phyloP scores from a whole-genome alignment of 2,329 filamentous ascomycete genomes.

The Rhinocladiella similis region DNA sequence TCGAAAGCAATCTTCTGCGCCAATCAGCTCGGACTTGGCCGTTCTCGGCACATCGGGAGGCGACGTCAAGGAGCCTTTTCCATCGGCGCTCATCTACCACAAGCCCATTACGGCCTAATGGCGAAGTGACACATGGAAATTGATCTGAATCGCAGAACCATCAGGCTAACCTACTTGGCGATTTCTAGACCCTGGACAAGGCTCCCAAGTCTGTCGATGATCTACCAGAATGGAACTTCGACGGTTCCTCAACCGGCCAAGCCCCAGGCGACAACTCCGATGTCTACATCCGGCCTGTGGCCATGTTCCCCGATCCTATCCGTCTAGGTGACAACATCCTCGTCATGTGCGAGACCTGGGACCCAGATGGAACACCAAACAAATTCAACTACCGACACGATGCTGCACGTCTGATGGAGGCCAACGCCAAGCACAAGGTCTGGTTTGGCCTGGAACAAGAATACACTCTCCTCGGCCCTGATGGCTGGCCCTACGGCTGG shows the following conservation, averaged over 20 bases:
- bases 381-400: constrained; percentile 98
- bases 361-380: constrained; percentile 91
- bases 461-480: constrained; percentile 86
- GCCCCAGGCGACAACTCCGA: constrained; percentile 95
- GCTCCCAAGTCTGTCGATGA: constrained; percentile 60
- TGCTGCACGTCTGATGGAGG: constrained; percentile 83
- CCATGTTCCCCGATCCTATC: constrained; percentile 90
- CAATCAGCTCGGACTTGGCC: constrained; percentile 12
- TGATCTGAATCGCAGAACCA: constrained; percentile 15
- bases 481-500: constrained; percentile 91
- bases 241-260: constrained; percentile 88
- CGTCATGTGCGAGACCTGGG: constrained; percentile 93
- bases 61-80: constrained; percentile 13
- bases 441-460: constrained; percentile 99
- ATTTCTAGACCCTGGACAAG: constrained; percentile 61
- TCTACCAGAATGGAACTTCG: constrained; percentile 78
- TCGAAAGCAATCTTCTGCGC: constrained; percentile 3
- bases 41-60: constrained; percentile 16
- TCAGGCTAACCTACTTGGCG: constrained; percentile 17
- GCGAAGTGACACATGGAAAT: constrained; percentile 25
- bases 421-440: constrained; percentile 76
- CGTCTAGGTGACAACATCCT: constrained; percentile 86
- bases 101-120: constrained; percentile 10
- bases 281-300: constrained; percentile 90
- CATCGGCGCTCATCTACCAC: constrained; percentile 2